These are phyloP conservation scores for Boletus patriciae DNA, from an alignment of 768 basidiomycete genomes.

Conservation along the genomic window DNA sequence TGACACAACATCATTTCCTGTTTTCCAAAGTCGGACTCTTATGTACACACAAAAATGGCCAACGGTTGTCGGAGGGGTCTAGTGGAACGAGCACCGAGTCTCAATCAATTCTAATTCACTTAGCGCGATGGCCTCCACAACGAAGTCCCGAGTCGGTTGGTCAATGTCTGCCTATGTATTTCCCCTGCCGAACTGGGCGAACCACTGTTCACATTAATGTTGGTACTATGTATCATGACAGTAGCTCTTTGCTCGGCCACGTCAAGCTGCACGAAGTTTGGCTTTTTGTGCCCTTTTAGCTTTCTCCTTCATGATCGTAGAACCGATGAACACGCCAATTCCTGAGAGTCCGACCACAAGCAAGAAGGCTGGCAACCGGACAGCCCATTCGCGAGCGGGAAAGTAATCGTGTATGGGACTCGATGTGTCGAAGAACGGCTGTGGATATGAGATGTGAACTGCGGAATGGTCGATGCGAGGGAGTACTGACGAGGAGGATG, in stretches of 20 bases:
- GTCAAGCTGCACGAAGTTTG: conserved; percentile 59
- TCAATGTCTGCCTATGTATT: neutral
- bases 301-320: conserved; percentile 73
- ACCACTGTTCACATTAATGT: neutral
- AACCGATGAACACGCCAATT: conserved; percentile 79
- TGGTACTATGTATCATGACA: neutral
- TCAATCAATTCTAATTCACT: too few relatives aligned
- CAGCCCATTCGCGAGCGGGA: conserved; percentile 89
- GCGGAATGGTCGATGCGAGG: neutral
- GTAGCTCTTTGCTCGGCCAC: neutral
- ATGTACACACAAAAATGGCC: too few relatives aligned
- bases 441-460: conserved; percentile 10
- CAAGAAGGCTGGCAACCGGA: conserved; percentile 81
- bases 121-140: too few relatives aligned
- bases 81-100: too few relatives aligned
- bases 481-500: conserved; percentile 67
- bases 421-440: conserved; percentile 81
- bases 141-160: too few relatives aligned
- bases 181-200: neutral
- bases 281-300: conserved; percentile 63
- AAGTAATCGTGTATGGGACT: conserved; percentile 79
- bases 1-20: neutral
- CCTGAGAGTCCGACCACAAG: conserved; percentile 78
- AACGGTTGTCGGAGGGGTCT: too few relatives aligned
- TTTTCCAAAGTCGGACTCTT: neutral